Percentiles rank a stretch among this genome's conserved stretches.
phyloP scores from a whole-genome alignment of 1,284 basidiomycete species.

The Microbotryomycetes sp. region DNA sequence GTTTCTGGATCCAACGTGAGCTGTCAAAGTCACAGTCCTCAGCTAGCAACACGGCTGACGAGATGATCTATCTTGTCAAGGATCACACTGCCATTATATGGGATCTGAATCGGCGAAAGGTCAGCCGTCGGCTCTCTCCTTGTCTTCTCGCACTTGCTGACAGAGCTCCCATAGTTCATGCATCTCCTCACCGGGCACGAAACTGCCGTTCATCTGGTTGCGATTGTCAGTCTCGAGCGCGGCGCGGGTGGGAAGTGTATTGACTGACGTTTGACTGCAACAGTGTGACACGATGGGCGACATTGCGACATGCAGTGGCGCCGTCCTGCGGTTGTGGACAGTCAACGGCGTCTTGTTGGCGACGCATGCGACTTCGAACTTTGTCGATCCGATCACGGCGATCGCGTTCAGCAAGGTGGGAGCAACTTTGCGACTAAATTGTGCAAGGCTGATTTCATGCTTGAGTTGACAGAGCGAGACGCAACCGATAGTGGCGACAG shows the following conservation, averaged over 20 bases:
- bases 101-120: constrained; percentile 65
- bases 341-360: constrained; percentile 53
- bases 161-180: not conserved
- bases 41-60: too few species aligned
- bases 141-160: too few species aligned
- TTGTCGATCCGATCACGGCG: constrained; percentile 1
- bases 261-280: not conserved
- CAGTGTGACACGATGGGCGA: constrained; percentile 53
- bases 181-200: constrained; percentile 43
- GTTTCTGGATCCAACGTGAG: constrained; percentile 65
- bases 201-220: constrained; percentile 58
- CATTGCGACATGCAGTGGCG: constrained; percentile 67
- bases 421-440: not conserved
- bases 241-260: too few species aligned
- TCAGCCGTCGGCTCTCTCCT: constrained; percentile 40
- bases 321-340: constrained; percentile 64
- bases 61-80: too few species aligned
- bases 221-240: constrained; percentile 79
- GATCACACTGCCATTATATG: constrained; percentile 81
- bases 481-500: constrained; percentile 6
- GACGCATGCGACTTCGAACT: not conserved
- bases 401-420: constrained; percentile 8
- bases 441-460: not conserved
- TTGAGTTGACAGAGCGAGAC: constrained; percentile 1
- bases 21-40: too few species aligned